Conservation (phyloP, 148 eudicot genomes). For the Diospyros lotus region DNA sequence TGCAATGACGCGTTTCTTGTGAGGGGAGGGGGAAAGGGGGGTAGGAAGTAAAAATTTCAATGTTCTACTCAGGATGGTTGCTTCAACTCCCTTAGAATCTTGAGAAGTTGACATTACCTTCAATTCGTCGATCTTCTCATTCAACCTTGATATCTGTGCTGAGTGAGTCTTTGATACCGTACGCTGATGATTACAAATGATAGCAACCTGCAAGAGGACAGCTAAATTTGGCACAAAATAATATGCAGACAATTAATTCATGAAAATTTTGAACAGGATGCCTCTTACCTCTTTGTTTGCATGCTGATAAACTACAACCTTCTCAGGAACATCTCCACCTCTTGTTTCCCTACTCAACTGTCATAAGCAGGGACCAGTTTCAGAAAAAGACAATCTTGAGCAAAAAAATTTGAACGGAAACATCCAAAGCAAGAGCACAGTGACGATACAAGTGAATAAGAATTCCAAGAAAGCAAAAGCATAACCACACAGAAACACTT, state of each 20-base stretch:
- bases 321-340: constrained; percentile 72
- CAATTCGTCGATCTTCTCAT: constrained; percentile 67
- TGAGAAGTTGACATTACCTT: constrained; percentile 43
- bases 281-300: constrained; percentile 87
- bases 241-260: background rate
- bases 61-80: background rate
- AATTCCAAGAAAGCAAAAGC: constrained; percentile 5
- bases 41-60: background rate
- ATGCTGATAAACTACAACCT: constrained; percentile 62
- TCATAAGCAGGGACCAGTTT: constrained; percentile 15
- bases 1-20: no score
- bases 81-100: background rate
- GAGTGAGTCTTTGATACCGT: constrained; percentile 82
- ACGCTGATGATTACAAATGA: constrained; percentile 99
- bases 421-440: background rate
- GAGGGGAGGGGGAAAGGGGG: background rate
- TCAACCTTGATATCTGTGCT: constrained; percentile 71
- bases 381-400: background rate
- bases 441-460: background rate
- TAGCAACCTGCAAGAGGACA: constrained; percentile 73
- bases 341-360: constrained; percentile 68
- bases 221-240: constrained; percentile 5
- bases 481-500: background rate
- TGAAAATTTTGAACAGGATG: constrained; percentile 3
- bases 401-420: background rate